Conservation (phyloP, 1,284 basidiomycete genomes). For the Rhodotorula mucilaginosa region DNA sequence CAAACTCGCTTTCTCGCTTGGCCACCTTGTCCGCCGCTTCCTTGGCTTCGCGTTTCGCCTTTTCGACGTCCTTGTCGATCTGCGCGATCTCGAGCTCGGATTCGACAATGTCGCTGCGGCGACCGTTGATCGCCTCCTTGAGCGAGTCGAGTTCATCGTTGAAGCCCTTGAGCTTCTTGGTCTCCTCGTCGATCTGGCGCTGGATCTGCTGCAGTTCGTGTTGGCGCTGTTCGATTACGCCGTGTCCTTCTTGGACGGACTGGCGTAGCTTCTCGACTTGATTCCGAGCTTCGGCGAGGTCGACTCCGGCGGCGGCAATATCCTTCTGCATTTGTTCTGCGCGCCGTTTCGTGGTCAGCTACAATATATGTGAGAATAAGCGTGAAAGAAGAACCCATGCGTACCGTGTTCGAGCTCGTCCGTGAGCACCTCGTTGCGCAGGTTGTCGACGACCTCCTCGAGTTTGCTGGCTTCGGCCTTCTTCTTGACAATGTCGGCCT, state of each 20-base stretch:
- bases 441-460: slow-evolving; percentile 72
- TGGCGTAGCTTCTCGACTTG: slow-evolving; percentile 62
- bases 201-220: slow-evolving; percentile 56
- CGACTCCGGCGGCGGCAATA: slow-evolving; percentile 60
- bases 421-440: slow-evolving; percentile 86
- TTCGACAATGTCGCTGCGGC: slow-evolving; percentile 71
- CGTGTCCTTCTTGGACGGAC: slow-evolving; percentile 64
- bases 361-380: slow-evolving; percentile 6
- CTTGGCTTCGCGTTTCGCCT: slow-evolving; percentile 54
- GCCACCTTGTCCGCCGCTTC: slow-evolving; percentile 45
- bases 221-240: slow-evolving; percentile 54
- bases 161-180: slow-evolving; percentile 79
- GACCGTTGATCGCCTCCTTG: slow-evolving; percentile 73
- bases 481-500: slow-evolving; percentile 74
- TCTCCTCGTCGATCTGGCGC: slow-evolving; percentile 72
- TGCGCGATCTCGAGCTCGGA: slow-evolving; percentile 67
- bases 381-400: not conserved
- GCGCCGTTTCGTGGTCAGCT: not conserved
- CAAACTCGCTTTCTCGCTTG: slow-evolving; percentile 72
- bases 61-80: slow-evolving; percentile 57
- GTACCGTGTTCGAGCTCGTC: slow-evolving; percentile 78
- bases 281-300: slow-evolving; percentile 62
- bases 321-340: slow-evolving; percentile 80
- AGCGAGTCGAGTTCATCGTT: slow-evolving; percentile 82
- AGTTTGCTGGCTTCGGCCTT: slow-evolving; percentile 80